Evolutionary conservation across 2,329 filamentous ascomycete genomes (phyloP).

Genomic region (Aspergillus sp.): DNA sequence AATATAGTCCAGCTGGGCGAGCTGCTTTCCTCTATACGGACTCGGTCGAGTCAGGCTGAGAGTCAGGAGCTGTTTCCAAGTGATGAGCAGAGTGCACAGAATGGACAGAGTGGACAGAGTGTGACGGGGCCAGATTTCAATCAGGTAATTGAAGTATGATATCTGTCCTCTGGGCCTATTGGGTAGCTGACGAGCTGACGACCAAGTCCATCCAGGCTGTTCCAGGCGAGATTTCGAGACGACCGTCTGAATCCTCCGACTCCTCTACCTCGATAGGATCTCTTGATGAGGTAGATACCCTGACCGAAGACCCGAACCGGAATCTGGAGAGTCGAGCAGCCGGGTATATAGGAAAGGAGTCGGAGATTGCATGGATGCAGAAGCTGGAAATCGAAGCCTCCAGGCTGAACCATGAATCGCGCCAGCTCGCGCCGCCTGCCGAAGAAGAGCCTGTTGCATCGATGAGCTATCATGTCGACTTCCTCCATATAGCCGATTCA

Average conservation of each 20-base stretch:
- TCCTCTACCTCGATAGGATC: neutral
- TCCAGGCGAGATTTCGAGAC: no score
- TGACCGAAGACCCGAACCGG: slow-evolving; percentile 5
- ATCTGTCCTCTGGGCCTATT: no score
- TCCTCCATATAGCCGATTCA: neutral
- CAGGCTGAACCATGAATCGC: neutral
- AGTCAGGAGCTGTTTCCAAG: neutral
- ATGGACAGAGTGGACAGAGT: no score
- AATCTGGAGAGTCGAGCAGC: neutral
- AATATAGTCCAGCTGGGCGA: neutral
- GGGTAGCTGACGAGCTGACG: no score
- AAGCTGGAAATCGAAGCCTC: neutral
- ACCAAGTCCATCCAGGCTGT: no score
- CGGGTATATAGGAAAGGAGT: slow-evolving; percentile 6
- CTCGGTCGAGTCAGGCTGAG: neutral
- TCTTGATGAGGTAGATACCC: neutral
- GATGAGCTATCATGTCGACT: slow-evolving; percentile 5
- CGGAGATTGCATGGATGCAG: slow-evolving; percentile 6
- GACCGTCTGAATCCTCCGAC: neutral
- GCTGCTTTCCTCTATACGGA: neutral
- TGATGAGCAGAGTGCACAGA: neutral
- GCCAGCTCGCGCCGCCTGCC: no score
- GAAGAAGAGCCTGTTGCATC: neutral
- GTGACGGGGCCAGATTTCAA: neutral
- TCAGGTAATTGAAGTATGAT: neutral